A percentile compares a stretch with the other conserved stretches of the same genome.
Conservation (phyloP, 208 protist species). For the Trypanosoma theileri region DNA sequence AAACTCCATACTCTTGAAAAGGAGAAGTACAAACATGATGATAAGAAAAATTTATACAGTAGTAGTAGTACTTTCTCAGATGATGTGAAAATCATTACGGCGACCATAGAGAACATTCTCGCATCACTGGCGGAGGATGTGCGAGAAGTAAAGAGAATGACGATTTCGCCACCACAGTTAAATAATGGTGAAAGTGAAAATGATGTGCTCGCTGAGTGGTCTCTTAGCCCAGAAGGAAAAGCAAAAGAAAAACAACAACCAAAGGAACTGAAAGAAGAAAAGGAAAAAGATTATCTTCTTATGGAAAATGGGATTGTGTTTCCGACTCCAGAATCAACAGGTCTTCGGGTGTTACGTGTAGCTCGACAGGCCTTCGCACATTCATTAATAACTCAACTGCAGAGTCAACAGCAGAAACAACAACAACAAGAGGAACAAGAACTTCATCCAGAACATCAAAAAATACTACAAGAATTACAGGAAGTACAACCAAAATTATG, state of each 20-base stretch:
- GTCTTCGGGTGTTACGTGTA: conserved; percentile 59
- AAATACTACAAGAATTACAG: background rate
- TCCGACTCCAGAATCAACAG: conserved; percentile 38
- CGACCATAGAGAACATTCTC: conserved; percentile 5
- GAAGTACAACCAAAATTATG: too few relatives aligned
- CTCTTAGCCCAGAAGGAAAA: background rate
- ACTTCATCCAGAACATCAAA: background rate
- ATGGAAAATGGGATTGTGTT: conserved; percentile 77
- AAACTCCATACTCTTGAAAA: conserved; percentile 33
- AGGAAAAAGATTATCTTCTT: conserved; percentile 26
- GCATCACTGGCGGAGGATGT: background rate
- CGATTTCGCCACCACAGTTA: background rate
- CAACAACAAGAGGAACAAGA: background rate
- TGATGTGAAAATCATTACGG: conserved; percentile 1
- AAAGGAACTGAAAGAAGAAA: conserved; percentile 7
- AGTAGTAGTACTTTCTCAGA: background rate
- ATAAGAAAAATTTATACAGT: background rate
- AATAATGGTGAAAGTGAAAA: background rate
- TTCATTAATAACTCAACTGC: conserved; percentile 41
- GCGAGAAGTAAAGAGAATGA: background rate
- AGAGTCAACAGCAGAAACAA: background rate
- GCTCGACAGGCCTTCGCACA: conserved; percentile 63
- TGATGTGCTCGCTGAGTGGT: conserved; percentile 5
- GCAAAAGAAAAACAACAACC: background rate
- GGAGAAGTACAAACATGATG: background rate